These are phyloP conservation scores for Aspergillus leporis DNA, from an alignment of 495 filamentous ascomycete species.

Conservation along the genomic window DNA sequence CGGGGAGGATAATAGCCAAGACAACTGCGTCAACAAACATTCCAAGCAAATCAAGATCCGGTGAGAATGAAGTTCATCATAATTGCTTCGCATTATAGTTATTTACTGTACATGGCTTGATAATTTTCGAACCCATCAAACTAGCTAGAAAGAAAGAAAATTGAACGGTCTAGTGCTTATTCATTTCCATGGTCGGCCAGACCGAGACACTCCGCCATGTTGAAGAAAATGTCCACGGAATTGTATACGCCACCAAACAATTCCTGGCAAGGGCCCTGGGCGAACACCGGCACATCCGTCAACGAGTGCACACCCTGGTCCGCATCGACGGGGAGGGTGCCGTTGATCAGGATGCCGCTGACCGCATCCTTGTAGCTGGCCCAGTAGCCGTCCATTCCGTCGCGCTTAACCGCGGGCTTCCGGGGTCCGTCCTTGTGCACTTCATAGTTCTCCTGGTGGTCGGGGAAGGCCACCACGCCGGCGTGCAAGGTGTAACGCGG, in stretches of 20 bases:
- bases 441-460: conserved; percentile 65
- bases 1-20: neutral
- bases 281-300: conserved; percentile 75
- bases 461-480: conserved; percentile 63
- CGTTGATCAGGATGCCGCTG: conserved; percentile 67
- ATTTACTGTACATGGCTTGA: neutral
- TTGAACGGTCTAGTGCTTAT: conserved; percentile 1
- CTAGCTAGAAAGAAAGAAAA: neutral
- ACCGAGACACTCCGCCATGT: conserved; percentile 68
- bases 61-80: neutral
- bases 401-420: conserved; percentile 45
- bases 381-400: conserved; percentile 50
- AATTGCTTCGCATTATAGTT: neutral
- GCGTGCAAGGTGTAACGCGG: conserved; percentile 72
- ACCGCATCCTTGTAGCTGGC: conserved; percentile 62
- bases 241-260: conserved; percentile 66
- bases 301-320: conserved; percentile 68
- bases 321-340: conserved; percentile 59
- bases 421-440: conserved; percentile 60
- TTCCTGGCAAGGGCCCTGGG: conserved; percentile 71
- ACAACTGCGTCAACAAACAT: neutral
- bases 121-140: neutral
- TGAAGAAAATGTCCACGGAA: conserved; percentile 71
- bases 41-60: neutral
- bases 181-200: conserved; percentile 34